Base-by-base conservation (phyloP, 2,329 filamentous ascomycete species). In the Apiospora arundinis region DNA sequence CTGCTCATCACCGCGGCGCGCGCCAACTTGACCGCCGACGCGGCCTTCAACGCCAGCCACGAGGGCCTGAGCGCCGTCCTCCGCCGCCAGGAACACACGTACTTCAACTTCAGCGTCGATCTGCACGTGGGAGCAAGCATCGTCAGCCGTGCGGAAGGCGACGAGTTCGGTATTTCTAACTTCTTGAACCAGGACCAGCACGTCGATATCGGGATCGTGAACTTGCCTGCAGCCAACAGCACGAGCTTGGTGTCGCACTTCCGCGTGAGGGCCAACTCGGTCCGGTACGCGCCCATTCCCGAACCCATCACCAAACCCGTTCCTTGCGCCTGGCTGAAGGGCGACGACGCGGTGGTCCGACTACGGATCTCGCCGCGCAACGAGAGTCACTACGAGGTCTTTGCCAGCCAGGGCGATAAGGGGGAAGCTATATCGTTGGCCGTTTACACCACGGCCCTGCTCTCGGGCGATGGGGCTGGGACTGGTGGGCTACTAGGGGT, bases 401-500 rank as follows among this genome's bases (percentile, higher is more conserved):
- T 77, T 2, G 81, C 79, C 0, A 72, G 72, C 70, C 40, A 14
- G 16, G 12, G 14, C 32, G 9, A 1, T 1, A 60, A 78, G 37
- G 72, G 74, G 2, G 45, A 67, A 5, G 68, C 69, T 0, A 71
- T 68, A 63, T 65, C 80, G 1, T 28, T 74, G 14, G 37, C 81
- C 6, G 78, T 77, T 8, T 76, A 73, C 9, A 80, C 78, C 9
- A 77, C 76, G 1, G 79, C 77, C 1, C 73, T 71, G 42, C 70
- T 81, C 6, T 71, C 82, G 63, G 81, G 79, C 46, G 80, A 79
- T 23, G 80, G 77, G 0, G 76, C 74, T 1, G 81, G 81, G 0
- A 77, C 76, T 0, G 81, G 81, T 0, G 80, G 77, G 18, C 73
- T 82, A 16, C 65, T 83, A 0, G 81, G 81, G 1, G 76, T 75